Evolutionary conservation across 164 flowering plant species (phyloP), one percentile per base, ranked within the genome.

Genomic region (Piper longum): DNA sequence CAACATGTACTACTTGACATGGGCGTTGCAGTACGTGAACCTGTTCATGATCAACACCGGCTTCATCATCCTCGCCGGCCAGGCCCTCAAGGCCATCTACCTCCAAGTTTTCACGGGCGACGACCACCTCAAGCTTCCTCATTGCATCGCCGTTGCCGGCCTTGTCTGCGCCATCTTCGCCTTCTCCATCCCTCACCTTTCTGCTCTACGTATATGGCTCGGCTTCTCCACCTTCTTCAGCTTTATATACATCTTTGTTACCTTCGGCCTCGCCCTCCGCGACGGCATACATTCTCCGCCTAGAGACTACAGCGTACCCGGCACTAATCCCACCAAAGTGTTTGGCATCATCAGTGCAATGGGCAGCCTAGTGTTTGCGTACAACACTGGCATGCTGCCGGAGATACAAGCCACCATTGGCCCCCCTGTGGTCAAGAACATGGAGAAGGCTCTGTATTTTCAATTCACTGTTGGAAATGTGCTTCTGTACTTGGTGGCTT

Each of bases 381-480:
- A 78, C 76, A 93, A 93, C 59, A 88, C 97, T 4, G 99, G 99
- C 78, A 93, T 93, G 99, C 90, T 93, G 70, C 99, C 99, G 16
- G 97, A 93, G 74, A 90, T 93, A 71, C 99, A 90, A 90, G 98
- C 98, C 58, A 91, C 96, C 4, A 74, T 89, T 56, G 84, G 76
- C 68, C 77, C 75, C 64, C 98, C 98, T 17, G 98, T 78, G 13
- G 85, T 26, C 1, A 26, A 26, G 36, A 26, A 26, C 36, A 26
- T 26, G 36, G 36, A 26, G 36, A 26, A 26, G 66, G 92, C 89
- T 17, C 83, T 91, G 2, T 78, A 73, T 75, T 83, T 89, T 62
- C 96, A 91, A 71, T 91, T 91, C 74, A 80, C 89, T 0, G 69
- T 59, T 19, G 98, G 98, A 16, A 74, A 76, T 68, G 5, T 91